Evolutionary conservation across 768 basidiomycete genomes (phyloP), one percentile per base, ranked within the genome.

Genomic region (Cystofilobasidium ferigula): DNA sequence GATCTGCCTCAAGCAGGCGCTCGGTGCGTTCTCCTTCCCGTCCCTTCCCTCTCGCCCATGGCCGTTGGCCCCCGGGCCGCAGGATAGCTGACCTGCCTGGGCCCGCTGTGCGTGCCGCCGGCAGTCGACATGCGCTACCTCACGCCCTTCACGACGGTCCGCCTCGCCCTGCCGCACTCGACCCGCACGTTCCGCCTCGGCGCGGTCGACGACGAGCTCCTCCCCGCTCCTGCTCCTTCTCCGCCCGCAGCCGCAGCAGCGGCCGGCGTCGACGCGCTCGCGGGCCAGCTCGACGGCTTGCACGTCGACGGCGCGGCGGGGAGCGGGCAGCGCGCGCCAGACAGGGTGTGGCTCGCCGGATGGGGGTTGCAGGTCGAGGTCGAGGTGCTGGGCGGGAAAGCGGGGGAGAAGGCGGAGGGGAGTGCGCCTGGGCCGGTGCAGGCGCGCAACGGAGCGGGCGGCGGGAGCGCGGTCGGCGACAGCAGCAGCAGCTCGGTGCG

Each of bases 1-100:
- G 56, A 71, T 70, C 7, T 68, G 72, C 51, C 9, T 74, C 28
- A 73, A 73, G 45, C 73, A 75, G 57, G 48, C 61, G 0, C 58
- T 74, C 3, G 62, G 73, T 74, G 32, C 66, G 72, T 67, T 9
- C 28, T 16, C 20, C 18, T 36, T 13, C 34, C 10, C 20, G 64
- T 61, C 51, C 35, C 61, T 45, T 51, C 45, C 34, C 2, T 22
- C 26, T 24, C 13, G 26, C 6, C 20, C 20, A 3, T 28, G 18
- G 14, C 18, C 26, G 16, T 16, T 28, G 22, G 32, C 9, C 18
- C 16, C 26, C 34, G 26, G n/a, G n/a, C 34, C 3, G 8, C 13
- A 3, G n/a, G 6, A 7, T 22, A 34, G 13, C 54, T 28, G 13
- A 56, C 26, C 8, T 22, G 22, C 26, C 34, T 3, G 10, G 12